Evolutionary conservation across 108 stramenopile species (phyloP).

Genomic region (Cyclotella atomus): DNA sequence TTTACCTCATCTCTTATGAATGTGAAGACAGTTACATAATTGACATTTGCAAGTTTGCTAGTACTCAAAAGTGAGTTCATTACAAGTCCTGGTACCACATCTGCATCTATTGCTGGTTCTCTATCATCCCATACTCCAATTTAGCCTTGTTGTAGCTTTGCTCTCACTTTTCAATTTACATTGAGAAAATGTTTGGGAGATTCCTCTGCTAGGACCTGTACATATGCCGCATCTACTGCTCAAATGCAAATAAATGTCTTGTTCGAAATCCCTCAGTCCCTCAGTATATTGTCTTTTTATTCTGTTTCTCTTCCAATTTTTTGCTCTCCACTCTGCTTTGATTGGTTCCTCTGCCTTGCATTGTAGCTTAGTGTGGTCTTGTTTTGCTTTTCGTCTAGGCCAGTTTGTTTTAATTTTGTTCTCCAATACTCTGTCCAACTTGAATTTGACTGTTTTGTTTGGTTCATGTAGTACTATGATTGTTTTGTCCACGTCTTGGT

Average conservation of each 20-base stretch:
- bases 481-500: too few species aligned
- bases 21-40: conserved; percentile 1
- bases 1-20: background rate
- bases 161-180: background rate
- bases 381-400: too few species aligned
- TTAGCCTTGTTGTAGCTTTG: background rate
- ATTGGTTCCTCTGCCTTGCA: background rate
- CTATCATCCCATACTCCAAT: background rate
- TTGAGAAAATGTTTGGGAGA: background rate
- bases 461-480: too few species aligned
- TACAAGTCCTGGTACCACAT: background rate
- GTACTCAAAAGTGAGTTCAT: conserved; percentile 13
- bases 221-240: background rate
- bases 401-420: too few species aligned
- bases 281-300: too few species aligned
- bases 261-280: background rate
- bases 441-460: too few species aligned
- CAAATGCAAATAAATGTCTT: background rate
- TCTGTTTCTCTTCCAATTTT: too few species aligned
- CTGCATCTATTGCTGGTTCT: background rate
- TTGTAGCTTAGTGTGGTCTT: too few species aligned
- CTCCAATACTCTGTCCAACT: too few species aligned
- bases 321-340: background rate
- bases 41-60: conserved; percentile 10
- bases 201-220: background rate